These are phyloP conservation scores for Fusarium sp. DNA, from an alignment of 2,329 filamentous ascomycete species.

Conservation along the genomic window DNA sequence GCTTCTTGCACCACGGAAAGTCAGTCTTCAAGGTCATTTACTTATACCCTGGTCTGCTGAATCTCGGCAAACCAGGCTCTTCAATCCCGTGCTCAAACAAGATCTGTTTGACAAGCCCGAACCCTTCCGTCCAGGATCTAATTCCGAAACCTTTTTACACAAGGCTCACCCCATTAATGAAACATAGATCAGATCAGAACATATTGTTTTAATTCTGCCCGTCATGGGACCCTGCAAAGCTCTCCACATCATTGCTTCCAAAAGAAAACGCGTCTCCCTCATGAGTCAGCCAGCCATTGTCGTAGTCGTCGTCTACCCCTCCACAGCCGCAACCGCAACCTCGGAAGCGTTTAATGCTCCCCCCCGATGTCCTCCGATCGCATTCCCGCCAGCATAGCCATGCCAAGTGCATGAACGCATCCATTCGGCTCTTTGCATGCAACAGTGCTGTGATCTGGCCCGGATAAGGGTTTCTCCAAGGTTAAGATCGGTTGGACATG, in stretches of 20 bases:
- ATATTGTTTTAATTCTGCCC: not conserved
- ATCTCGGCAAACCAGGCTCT: slow-evolving; percentile 1
- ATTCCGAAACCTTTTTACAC: not conserved
- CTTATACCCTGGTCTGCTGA: not conserved
- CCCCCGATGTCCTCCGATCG: slow-evolving; percentile 20
- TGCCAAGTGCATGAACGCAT: slow-evolving; percentile 29
- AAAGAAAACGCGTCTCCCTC: not conserved
- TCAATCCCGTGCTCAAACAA: not conserved
- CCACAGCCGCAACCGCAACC: slow-evolving; percentile 26
- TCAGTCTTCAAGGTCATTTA: not conserved
- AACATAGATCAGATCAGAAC: slow-evolving; percentile 4
- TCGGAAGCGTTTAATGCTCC: slow-evolving; percentile 24
- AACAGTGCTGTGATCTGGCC: not conserved
- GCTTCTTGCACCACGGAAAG: not conserved
- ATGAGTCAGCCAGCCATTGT: not conserved
- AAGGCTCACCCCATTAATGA: not conserved
- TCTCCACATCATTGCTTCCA: not conserved
- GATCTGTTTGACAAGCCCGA: not conserved
- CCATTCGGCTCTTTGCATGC: slow-evolving; percentile 2
- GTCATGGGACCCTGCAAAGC: not conserved
- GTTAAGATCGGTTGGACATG: not conserved
- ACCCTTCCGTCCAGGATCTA: not conserved
- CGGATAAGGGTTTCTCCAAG: not conserved
- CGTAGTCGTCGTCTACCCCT: not conserved
- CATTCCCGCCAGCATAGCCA: slow-evolving; percentile 2